phyloP scores from a whole-genome alignment of 306 rosid genomes.

The Betula pendula region DNA sequence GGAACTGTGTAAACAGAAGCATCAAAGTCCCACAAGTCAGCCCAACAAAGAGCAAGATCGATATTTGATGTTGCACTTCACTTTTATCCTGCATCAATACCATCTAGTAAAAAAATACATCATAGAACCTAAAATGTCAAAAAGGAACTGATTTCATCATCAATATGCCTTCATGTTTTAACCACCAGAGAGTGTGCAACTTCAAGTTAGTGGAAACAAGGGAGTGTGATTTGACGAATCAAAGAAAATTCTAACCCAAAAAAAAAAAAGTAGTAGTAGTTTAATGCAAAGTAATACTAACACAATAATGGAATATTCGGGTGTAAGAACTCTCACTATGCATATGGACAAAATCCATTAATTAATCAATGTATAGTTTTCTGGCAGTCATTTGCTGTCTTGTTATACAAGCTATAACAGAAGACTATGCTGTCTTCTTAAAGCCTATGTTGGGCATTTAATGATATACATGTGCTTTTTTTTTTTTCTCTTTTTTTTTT shows the following conservation, averaged over 20 bases:
- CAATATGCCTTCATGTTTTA: not conserved
- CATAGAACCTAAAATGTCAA: constrained; percentile 12
- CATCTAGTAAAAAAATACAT: constrained; percentile 9
- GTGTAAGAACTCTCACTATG: not conserved
- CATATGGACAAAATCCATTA: not conserved
- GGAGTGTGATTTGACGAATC: not conserved
- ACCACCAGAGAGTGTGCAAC: not conserved
- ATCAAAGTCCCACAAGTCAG: constrained; percentile 72
- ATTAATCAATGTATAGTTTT: not conserved
- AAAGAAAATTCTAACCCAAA: not conserved
- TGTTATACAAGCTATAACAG: not conserved
- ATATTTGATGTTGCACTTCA: constrained; percentile 80
- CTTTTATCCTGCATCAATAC: constrained; percentile 65
- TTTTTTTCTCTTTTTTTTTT: not conserved
- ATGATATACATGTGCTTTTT: not conserved
- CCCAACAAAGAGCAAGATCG: constrained; percentile 76
- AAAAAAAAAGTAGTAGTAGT: not conserved
- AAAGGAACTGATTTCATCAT: constrained; percentile 16
- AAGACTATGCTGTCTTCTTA: not conserved
- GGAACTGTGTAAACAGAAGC: constrained; percentile 71
- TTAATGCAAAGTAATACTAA: not conserved
- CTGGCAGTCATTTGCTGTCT: not conserved
- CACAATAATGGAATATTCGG: not conserved
- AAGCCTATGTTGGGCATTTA: not conserved
- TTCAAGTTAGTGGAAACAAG: not conserved